phyloP scores from a whole-genome alignment of 129 eudicot genomes.

The Smallanthus sonchifolius region DNA sequence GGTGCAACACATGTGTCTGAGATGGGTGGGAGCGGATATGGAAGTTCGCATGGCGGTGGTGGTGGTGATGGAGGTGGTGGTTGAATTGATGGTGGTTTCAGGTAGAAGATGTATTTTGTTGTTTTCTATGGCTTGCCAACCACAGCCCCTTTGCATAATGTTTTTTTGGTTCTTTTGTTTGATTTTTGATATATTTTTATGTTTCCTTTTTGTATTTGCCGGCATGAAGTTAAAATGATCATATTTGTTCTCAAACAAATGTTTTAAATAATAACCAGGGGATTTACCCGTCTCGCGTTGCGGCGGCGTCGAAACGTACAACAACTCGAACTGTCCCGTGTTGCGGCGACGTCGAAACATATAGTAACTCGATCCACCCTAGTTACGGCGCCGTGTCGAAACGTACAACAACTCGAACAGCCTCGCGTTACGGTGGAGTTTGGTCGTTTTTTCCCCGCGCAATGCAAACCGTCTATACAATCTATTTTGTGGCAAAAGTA shows the following conservation, averaged over 20 bases:
- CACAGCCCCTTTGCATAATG: not conserved
- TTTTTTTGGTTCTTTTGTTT: not conserved
- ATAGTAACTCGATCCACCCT: no score
- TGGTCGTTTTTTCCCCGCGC: no score
- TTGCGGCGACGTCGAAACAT: no score
- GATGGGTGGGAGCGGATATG: conserved; percentile 23
- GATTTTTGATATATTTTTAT: not conserved
- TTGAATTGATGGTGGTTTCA: not conserved
- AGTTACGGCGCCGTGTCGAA: no score
- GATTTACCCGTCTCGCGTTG: no score
- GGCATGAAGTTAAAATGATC: not conserved
- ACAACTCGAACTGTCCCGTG: no score
- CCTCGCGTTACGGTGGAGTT: no score
- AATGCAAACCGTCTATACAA: no score
- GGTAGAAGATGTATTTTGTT: not conserved
- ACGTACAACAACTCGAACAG: no score
- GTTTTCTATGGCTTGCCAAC: not conserved
- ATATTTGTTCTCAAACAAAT: not conserved
- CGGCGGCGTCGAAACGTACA: no score
- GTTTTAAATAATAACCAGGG: no score
- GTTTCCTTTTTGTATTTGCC: not conserved
- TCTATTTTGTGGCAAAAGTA: no score
- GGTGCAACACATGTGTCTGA: conserved; percentile 19
- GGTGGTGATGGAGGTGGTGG: conserved; percentile 27
- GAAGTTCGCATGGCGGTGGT: conserved; percentile 29